Conservation (phyloP, 1,284 basidiomycete genomes). For the Pseudozyma sp. region DNA sequence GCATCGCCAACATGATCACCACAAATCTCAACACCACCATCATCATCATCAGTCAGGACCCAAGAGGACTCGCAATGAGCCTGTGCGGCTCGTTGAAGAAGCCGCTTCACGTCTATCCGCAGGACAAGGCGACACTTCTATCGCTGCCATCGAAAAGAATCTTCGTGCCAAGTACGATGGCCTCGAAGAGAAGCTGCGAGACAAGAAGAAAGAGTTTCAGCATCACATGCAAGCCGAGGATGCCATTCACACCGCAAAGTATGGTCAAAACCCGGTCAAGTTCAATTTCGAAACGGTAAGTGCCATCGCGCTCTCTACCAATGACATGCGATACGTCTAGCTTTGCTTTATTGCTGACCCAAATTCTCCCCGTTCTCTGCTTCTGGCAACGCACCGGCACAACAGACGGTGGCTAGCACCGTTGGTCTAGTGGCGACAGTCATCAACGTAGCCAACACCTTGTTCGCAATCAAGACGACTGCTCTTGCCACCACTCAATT, state of each 20-base stretch:
- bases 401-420: conserved; percentile 11
- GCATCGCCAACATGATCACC: conserved; percentile 4
- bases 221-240: conserved; percentile 24
- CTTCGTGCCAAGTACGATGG: neutral
- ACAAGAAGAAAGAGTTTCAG: neutral
- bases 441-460: conserved; percentile 31
- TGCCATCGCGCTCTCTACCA: neutral
- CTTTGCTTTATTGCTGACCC: neutral
- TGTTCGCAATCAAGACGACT: conserved; percentile 36
- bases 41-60: neutral
- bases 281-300: conserved; percentile 36
- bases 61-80: neutral
- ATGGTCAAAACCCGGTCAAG: conserved; percentile 27
- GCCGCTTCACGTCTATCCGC: neutral
- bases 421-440: conserved; percentile 26
- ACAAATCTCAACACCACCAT: neutral
- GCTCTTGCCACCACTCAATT: conserved; percentile 26
- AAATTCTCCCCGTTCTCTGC: neutral
- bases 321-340: neutral
- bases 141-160: neutral
- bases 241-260: conserved; percentile 21
- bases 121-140: neutral
- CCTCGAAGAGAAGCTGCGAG: neutral
- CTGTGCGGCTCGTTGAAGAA: neutral
- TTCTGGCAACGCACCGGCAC: neutral